Base-by-base conservation (phyloP, 2,329 filamentous ascomycete species). In the Anthostomella pinea region DNA sequence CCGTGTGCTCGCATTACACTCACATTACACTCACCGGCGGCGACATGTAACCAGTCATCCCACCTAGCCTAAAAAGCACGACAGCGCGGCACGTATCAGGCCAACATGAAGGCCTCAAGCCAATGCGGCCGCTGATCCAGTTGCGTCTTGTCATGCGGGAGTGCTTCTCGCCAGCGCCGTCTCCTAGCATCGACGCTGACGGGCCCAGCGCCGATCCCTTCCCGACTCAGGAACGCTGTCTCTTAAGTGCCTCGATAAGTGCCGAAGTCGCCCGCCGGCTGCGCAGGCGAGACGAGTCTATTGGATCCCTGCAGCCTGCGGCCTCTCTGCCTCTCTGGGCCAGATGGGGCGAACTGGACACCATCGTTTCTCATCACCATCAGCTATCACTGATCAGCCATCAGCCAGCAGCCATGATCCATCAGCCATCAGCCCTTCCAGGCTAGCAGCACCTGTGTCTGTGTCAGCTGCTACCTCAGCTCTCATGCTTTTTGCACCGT, bases 221-320 rank as follows among this genome's bases (percentile, higher is more conserved):
- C 45, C 48, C 38, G 32, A 45, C 35, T 29, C 27, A 39, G 48
- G 31, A 36, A 41, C 48, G 38, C 45, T 42, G 45, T 47, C 49
- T 47, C 48, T 47, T 49, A 47, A 47, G 21, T 37, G 47, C 42
- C 45, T 50, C 48, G 42, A 46, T 48, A 51, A 51, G 48, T 51
- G 48, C 48, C 48, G 48, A 51, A 41, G 40, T 25, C 21, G 41
- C 14, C 27, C 33, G 25, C 33, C 23, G 11, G 25, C 16, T 24
- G 37, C 38, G 42, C 41, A 43, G 42, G 47, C 45, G 39, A 46
- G 40, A 48, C 20, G 41, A 48, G 41, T 48, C 40, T 36, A 47
- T 38, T 39, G 35, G n/a, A n/a, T n/a, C n/a, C n/a, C n/a, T n/a
- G n/a, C n/a, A n/a, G n/a, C n/a, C n/a, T n/a, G n/a, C n/a, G n/a